These are phyloP conservation scores for Cyclostephanos invisitatus DNA, from an alignment of 108 stramenopile genomes.

Conservation along the genomic window DNA sequence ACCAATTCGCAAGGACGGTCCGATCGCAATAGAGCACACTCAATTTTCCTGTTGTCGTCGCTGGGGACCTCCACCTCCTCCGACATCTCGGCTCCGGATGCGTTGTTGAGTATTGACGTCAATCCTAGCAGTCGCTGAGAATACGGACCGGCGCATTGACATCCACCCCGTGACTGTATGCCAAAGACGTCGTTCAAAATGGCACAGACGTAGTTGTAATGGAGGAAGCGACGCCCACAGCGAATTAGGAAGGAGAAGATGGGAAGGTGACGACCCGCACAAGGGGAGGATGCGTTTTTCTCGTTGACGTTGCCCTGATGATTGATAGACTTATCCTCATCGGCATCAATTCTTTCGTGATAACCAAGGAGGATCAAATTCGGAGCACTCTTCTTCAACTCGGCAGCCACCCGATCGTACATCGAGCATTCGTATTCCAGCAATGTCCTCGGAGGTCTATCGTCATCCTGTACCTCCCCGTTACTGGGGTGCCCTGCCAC, in stretches of 20 bases:
- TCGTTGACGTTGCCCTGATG: background rate
- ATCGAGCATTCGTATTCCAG: conserved; percentile 66
- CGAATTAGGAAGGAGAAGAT: conserved; percentile 85
- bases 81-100: background rate
- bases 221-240: conserved; percentile 82
- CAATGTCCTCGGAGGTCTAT: conserved; percentile 37
- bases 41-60: conserved; percentile 66
- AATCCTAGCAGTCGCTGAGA: conserved; percentile 85
- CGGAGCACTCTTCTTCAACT: conserved; percentile 62
- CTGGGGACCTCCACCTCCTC: conserved; percentile 41
- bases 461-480: background rate
- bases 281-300: background rate
- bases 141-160: conserved; percentile 94
- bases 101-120: conserved; percentile 27
- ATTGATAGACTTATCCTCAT: background rate
- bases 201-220: conserved; percentile 97
- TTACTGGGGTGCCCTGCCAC: background rate
- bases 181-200: conserved; percentile 98
- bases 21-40: conserved; percentile 79
- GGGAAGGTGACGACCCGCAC: conserved; percentile 59
- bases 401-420: conserved; percentile 52
- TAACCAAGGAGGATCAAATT: conserved; percentile 81
- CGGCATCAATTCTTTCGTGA: background rate
- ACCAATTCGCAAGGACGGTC: conserved; percentile 84
- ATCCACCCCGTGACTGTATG: conserved; percentile 94